These are phyloP conservation scores for Erodium moschatum DNA, from an alignment of 441 rosid species.

Conservation along the genomic window DNA sequence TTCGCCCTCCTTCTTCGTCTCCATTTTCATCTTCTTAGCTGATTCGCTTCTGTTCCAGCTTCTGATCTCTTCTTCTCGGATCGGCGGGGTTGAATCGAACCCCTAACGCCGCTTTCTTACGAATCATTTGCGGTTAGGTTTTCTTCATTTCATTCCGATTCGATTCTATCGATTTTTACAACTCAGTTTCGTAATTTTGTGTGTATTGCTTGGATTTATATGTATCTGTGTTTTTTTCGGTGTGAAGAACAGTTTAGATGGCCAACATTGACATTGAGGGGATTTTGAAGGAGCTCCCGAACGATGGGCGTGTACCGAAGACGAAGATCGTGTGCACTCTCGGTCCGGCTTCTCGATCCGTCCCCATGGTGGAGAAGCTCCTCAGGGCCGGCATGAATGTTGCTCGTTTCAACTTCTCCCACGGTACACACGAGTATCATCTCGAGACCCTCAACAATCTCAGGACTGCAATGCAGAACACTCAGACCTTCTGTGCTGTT, in stretches of 20 bases:
- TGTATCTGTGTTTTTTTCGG: background rate
- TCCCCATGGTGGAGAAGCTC: conserved; percentile 64
- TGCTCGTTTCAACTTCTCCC: conserved; percentile 89
- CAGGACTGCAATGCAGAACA: conserved; percentile 59
- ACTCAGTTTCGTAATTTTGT: conserved; percentile 71
- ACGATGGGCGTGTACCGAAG: conserved; percentile 66
- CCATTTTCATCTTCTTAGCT: background rate
- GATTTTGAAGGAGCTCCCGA: conserved; percentile 46
- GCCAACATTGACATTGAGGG: conserved; percentile 83
- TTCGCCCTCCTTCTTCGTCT: background rate
- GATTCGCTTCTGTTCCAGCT: background rate
- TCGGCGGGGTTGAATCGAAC: background rate
- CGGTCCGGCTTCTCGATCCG: conserved; percentile 79
- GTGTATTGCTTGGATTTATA: background rate
- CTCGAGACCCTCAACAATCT: conserved; percentile 87
- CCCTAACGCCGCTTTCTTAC: conserved; percentile 27
- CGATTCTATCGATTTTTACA: conserved; percentile 58
- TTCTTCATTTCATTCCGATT: conserved; percentile 40
- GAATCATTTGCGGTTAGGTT: conserved; percentile 26
- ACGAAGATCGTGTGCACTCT: conserved; percentile 91
- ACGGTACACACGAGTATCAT: conserved; percentile 82
- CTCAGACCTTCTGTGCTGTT: conserved; percentile 79
- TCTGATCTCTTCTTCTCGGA: background rate
- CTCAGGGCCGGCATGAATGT: conserved; percentile 88
- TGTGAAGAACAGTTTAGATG: conserved; percentile 29